Conservation (phyloP, 2,329 filamentous ascomycete species). For the Chaetomiaceae sp. region DNA sequence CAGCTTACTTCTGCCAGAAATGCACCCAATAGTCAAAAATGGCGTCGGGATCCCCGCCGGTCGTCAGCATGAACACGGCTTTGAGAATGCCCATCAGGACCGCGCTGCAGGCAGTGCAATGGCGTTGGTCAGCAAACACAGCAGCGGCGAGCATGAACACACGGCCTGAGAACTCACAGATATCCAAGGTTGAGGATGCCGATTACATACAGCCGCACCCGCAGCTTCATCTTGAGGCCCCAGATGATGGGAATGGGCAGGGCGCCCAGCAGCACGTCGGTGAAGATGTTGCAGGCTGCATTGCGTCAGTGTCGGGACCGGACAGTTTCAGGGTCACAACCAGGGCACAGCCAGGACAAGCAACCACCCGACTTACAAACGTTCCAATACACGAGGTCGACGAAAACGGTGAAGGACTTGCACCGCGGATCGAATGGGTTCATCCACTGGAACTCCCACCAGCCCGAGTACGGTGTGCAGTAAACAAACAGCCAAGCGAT, state of each 20-base stretch:
- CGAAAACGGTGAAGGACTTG: slow-evolving; percentile 4
- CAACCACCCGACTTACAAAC: not conserved
- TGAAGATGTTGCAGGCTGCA: slow-evolving; percentile 11
- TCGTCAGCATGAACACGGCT: slow-evolving; percentile 10
- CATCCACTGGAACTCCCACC: slow-evolving; percentile 13
- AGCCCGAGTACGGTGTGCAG: slow-evolving; percentile 11
- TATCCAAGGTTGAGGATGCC: slow-evolving; percentile 12
- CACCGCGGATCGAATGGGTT: slow-evolving; percentile 10
- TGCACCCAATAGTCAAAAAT: slow-evolving; percentile 12
- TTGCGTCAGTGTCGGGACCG: not conserved
- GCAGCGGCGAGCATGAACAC: not conserved
- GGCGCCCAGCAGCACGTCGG: slow-evolving; percentile 9
- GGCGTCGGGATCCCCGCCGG: slow-evolving; percentile 3
- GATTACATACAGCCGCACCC: slow-evolving; percentile 8
- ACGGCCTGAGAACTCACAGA: not conserved
- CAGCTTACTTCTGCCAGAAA: slow-evolving; percentile 9
- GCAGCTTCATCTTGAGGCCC: slow-evolving; percentile 8
- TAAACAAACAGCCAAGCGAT: slow-evolving; percentile 11
- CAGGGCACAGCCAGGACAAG: not conserved
- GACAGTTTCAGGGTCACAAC: not conserved
- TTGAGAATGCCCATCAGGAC: slow-evolving; percentile 11
- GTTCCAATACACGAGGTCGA: slow-evolving; percentile 8
- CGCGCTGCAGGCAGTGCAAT: not conserved
- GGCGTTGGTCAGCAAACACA: not conserved
- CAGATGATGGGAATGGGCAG: slow-evolving; percentile 13